Conservation (phyloP, 192 early-diverging fungal species). For the Entophlyctis luteolus region DNA sequence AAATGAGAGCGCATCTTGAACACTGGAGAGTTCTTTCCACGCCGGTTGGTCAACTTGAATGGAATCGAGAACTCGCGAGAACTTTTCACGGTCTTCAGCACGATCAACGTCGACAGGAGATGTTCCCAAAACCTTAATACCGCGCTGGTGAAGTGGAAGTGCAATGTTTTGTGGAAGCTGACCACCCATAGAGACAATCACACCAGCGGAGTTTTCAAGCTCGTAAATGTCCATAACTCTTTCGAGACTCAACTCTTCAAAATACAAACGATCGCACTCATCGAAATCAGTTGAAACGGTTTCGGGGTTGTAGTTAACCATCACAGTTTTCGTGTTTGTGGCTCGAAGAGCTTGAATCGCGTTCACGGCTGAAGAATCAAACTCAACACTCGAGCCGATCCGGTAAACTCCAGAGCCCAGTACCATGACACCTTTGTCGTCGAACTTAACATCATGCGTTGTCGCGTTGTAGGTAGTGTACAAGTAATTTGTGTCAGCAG, state of each 20-base stretch:
- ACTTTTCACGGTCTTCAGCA: slow-evolving; percentile 94
- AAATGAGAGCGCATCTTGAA: slow-evolving; percentile 81
- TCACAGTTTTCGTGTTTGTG: slow-evolving; percentile 79
- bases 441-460: slow-evolving; percentile 78
- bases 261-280: slow-evolving; percentile 97
- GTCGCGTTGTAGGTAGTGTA: slow-evolving; percentile 97
- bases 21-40: slow-evolving; percentile 88
- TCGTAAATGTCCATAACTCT: slow-evolving; percentile 96
- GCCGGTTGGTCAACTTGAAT: slow-evolving; percentile 95
- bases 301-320: slow-evolving; percentile 99
- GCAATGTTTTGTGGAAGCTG: slow-evolving; percentile 98
- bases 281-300: slow-evolving; percentile 98
- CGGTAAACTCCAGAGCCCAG: slow-evolving; percentile 96
- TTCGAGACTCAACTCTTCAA: slow-evolving; percentile 91
- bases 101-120: slow-evolving; percentile 84
- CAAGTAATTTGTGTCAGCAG: slow-evolving; percentile 91
- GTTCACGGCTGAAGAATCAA: slow-evolving; percentile 80
- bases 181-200: slow-evolving; percentile 88
- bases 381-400: slow-evolving; percentile 96
- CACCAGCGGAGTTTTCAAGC: slow-evolving; percentile 74
- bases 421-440: slow-evolving; percentile 90
- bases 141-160: slow-evolving; percentile 66
- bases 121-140: slow-evolving; percentile 87
- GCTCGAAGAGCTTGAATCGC: slow-evolving; percentile 72
- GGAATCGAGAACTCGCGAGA: slow-evolving; percentile 82